Evolutionary conservation across 2,329 filamentous ascomycete genomes (phyloP), one percentile per base, ranked within the genome.

Genomic region (Colletotrichum salicis): DNA sequence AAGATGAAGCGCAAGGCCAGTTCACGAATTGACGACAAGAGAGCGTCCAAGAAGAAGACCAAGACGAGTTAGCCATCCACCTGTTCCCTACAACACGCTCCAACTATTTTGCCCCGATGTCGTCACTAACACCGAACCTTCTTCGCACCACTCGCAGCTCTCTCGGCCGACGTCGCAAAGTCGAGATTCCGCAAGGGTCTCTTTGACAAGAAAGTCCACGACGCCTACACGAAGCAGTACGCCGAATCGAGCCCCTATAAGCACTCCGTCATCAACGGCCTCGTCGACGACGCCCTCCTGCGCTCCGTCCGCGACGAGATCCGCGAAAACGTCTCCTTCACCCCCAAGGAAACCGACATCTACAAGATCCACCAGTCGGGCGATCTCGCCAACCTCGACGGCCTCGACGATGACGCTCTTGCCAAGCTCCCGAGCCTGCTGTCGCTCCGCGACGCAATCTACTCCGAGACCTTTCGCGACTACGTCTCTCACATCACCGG

Each of bases 321-420:
- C 82, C 92, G 92, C 82, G 88, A 93, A 76, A 95, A 97, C 79
- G 93, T 99, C 76, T 92, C 94, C 76, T 99, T 99, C 85, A 98
- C 96, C 13, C 95, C 95, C 77, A 99, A 99, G 83, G 96, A 99
- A 83, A 99, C 96, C 59, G 96, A 99, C 82, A 99, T 99, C 77
- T 99, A 99, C 89, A 97, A 97, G 84, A 98, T 99, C 79, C 95
- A 98, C 87, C 96, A 99, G 86, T 98, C 96, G 5, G 96, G 96
- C 75, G 96, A 99, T 81, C 89, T 99, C 41, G 96, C 96, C 58
- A 99, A 99, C 83, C 90, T 99, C 70, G 96, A 98, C 82, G 96
- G 96, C 29, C 89, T 99, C 55, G 94, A 97, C 73, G 92, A 97
- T 79, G 91, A 92, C 8, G 95, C 95, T 7, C 88, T 98, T 66